Base-by-base conservation (phyloP, 2,329 filamentous ascomycete species). In the Calonectria pauciramosa region DNA sequence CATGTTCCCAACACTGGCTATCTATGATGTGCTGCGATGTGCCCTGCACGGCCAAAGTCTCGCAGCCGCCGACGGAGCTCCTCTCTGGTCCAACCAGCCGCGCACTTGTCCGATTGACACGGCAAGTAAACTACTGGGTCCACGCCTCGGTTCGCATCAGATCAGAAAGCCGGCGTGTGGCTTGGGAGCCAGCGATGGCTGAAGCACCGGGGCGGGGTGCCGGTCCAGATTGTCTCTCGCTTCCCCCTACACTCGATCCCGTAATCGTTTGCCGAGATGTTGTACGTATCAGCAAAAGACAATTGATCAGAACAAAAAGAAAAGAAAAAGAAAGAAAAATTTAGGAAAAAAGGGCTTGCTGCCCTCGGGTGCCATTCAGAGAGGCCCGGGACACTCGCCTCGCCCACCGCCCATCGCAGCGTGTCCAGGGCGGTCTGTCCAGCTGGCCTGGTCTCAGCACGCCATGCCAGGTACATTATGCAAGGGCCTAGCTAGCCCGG, bases 361-460 rank as follows among this genome's bases (percentile, higher is more conserved):
- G 11, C n/a, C 32, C 34, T 63, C 56, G 41, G 56, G 36, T 23
- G 23, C 34, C 34, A 63, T 63, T 63, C 23, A 41, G n/a, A 28
- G 34, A 28, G 36, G 56, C 18, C 34, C 34, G 68, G 67, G 47
- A 71, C 28, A 23, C 69, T 76, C 70, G 64, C 65, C 38, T 47
- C 69, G 70, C 69, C 56, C 74, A 78, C 70, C 23, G 75, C 44
- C 23, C 54, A 30, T 34, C 14, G 18, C 4, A 64, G 36, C 34
- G 38, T 14, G 60, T 52, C 75, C 36, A 69, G 76, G 75, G 78
- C 78, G 78, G 72, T 79, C 76, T 80, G 77, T 68, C 75, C 71
- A 78, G 63, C 71, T 76, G 28, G 60, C 34, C 49, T n/a, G 34
- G 56, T 60, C 56, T 60, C 51, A 71, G 56, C 66, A 67, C 75